A percentile compares a stretch with the other conserved stretches of the same genome.
Evolutionary conservation across 2,329 filamentous ascomycete species (phyloP).

Genomic region (Tympanopsis confertula): DNA sequence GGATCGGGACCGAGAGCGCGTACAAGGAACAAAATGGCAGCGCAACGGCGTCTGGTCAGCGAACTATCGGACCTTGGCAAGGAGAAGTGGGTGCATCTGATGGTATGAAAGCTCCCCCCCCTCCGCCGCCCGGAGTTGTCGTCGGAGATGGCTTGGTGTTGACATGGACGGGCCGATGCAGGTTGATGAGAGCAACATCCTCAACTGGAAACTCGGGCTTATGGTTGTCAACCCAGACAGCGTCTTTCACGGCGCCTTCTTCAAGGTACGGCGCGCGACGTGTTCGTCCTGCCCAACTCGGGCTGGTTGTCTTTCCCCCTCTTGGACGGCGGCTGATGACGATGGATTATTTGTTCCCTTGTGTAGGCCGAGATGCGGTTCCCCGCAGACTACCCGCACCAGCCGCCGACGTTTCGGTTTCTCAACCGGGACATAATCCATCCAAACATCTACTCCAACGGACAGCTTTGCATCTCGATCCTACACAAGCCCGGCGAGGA

Average conservation of each 20-base stretch:
- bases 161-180: constrained; percentile 21
- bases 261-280: constrained; percentile 45
- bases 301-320: constrained; percentile 1
- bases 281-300: background rate
- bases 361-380: constrained; percentile 74
- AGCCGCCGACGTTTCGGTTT: constrained; percentile 66
- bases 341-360: background rate
- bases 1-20: no score
- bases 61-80: constrained; percentile 73
- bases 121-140: background rate
- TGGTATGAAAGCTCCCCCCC: constrained; percentile 39
- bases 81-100: constrained; percentile 89
- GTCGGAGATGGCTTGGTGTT: background rate
- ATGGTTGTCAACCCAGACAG: constrained; percentile 91
- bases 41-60: constrained; percentile 70
- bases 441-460: constrained; percentile 86
- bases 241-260: constrained; percentile 83
- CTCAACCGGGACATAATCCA: constrained; percentile 65
- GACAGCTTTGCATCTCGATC: constrained; percentile 90
- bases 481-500: constrained; percentile 87
- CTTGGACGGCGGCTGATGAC: constrained; percentile 1
- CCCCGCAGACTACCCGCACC: constrained; percentile 77
- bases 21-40: no score
- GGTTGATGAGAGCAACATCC: constrained; percentile 71
- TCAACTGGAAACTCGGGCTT: constrained; percentile 77